A percentile compares a stretch with the other conserved stretches of the same genome.
These are phyloP conservation scores for Diplogelasinospora grovesii DNA, from an alignment of 495 filamentous ascomycete species.

Conservation along the genomic window DNA sequence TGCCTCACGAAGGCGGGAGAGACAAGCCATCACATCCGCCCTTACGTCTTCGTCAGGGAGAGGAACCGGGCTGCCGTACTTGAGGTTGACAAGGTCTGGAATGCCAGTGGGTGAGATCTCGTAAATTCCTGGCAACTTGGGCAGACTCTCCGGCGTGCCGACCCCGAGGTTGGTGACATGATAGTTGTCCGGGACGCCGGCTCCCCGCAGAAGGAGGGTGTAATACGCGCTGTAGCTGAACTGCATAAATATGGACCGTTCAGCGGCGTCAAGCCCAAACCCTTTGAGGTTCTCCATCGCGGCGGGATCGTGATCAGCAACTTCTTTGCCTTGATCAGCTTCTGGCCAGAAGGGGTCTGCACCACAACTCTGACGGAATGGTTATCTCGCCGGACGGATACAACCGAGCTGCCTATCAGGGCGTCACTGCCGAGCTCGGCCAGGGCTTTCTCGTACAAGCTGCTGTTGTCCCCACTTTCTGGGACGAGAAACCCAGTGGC, in stretches of 20 bases:
- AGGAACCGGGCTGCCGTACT: background rate
- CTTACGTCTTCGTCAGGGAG: background rate
- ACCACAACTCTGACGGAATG: background rate
- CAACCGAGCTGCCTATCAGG: constrained; percentile 12
- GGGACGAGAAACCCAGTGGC: background rate
- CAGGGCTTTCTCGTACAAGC: constrained; percentile 35
- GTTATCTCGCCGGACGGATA: background rate
- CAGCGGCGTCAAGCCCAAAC: constrained; percentile 32
- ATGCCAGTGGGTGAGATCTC: background rate
- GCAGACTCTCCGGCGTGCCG: background rate
- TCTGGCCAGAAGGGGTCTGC: background rate
- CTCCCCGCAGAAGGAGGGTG: background rate
- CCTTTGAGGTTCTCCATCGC: constrained; percentile 12
- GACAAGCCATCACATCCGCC: background rate
- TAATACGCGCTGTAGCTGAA: background rate
- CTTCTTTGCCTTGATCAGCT: constrained; percentile 37
- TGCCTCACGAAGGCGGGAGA: too few species aligned
- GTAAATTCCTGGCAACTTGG: background rate
- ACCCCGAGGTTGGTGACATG: background rate
- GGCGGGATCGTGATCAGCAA: constrained; percentile 43
- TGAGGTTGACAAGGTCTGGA: background rate
- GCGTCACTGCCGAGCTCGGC: constrained; percentile 26
- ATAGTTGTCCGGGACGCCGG: background rate
- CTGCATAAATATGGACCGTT: constrained; percentile 28
- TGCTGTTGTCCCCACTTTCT: constrained; percentile 28